phyloP scores from a whole-genome alignment of 495 filamentous ascomycete genomes.

The Neurospora africana region DNA sequence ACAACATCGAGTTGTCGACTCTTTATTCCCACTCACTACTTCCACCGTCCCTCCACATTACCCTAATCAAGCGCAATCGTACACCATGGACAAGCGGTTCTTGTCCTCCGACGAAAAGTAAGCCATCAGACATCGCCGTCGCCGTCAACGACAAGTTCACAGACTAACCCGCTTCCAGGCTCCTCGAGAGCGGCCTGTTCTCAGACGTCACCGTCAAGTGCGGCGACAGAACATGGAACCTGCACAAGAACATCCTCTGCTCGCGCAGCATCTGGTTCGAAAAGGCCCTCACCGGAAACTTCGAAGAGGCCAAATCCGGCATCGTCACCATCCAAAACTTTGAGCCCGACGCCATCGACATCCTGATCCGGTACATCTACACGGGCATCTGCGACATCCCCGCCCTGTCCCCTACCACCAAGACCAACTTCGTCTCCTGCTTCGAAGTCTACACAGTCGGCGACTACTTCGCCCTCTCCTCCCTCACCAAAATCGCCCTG shows the following conservation, averaged over 20 bases:
- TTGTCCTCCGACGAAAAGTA: slow-evolving; percentile 9
- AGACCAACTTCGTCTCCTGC: slow-evolving; percentile 15
- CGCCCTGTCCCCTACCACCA: background rate
- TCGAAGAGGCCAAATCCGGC: slow-evolving; percentile 14
- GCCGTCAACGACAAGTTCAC: background rate
- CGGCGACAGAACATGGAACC: slow-evolving; percentile 13
- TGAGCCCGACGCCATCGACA: slow-evolving; percentile 12
- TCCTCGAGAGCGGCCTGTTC: slow-evolving; percentile 16
- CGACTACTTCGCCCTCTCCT: slow-evolving; percentile 16
- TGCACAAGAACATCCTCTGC: slow-evolving; percentile 24
- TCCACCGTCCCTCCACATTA: background rate
- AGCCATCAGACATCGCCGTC: background rate
- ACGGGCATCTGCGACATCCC: slow-evolving; percentile 17
- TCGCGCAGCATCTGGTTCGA: slow-evolving; percentile 20
- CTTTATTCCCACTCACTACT: background rate
- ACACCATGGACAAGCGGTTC: slow-evolving; percentile 9
- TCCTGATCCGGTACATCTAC: slow-evolving; percentile 19
- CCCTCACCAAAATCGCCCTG: slow-evolving; percentile 14
- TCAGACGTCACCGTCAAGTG: slow-evolving; percentile 18
- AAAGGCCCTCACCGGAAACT: slow-evolving; percentile 15
- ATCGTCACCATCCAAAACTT: slow-evolving; percentile 13
- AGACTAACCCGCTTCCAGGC: background rate
- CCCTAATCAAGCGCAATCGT: background rate
- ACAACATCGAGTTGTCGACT: background rate
- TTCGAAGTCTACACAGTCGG: slow-evolving; percentile 16